These are phyloP conservation scores for Phialophora macrospora DNA, from an alignment of 2,329 filamentous ascomycete species.

Conservation along the genomic window DNA sequence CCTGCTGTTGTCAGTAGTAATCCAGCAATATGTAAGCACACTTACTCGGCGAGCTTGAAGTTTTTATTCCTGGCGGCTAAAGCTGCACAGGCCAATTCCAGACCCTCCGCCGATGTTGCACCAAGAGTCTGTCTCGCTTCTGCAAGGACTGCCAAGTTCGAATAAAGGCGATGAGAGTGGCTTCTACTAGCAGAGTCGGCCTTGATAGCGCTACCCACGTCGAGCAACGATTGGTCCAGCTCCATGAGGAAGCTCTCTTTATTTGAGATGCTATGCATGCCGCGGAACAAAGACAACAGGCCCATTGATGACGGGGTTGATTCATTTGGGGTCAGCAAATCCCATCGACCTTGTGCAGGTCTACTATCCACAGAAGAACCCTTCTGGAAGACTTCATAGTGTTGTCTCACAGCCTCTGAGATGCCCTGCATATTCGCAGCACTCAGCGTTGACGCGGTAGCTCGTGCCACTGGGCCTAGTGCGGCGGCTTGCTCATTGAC, in stretches of 20 bases:
- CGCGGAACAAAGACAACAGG: constrained; percentile 19
- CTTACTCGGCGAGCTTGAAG: constrained; percentile 30
- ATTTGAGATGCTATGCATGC: constrained; percentile 25
- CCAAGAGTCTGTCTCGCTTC: constrained; percentile 29
- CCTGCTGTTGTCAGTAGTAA: constrained; percentile 39
- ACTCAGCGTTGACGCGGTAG: constrained; percentile 58
- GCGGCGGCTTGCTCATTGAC: constrained; percentile 60
- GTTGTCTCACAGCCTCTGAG: constrained; percentile 69
- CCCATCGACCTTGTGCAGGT: constrained; percentile 15
- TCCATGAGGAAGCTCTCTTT: constrained; percentile 16
- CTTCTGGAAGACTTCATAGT: constrained; percentile 46
- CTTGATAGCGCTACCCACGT: constrained; percentile 6
- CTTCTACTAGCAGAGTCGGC: constrained; percentile 1
- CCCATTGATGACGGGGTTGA: neutral
- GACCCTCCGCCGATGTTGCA: constrained; percentile 20
- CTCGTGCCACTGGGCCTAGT: constrained; percentile 44
- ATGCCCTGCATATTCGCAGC: constrained; percentile 83
- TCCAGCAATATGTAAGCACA: neutral
- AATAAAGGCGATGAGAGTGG: constrained; percentile 13
- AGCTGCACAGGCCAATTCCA: constrained; percentile 23
- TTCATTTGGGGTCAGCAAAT: constrained; percentile 13
- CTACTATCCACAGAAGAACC: neutral
- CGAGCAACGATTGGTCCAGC: constrained; percentile 25
- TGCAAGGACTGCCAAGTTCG: constrained; percentile 30
- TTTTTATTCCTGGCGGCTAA: constrained; percentile 23